Conservation (phyloP, 2,329 filamentous ascomycete species). For the Colletotrichum musae region DNA sequence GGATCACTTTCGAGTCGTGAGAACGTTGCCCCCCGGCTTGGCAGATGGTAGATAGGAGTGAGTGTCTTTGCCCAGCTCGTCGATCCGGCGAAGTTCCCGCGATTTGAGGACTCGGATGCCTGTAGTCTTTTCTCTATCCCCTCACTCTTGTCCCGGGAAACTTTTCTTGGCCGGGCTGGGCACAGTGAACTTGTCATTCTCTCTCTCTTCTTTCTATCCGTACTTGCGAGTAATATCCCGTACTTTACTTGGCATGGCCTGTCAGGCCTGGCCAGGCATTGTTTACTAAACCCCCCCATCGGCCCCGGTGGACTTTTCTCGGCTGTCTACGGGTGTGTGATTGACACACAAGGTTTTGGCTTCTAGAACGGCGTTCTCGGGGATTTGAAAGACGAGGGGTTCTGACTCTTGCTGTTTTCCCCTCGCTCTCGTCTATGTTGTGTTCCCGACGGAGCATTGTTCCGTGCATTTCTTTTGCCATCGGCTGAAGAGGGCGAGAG, state of each 20-base stretch:
- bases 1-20: constrained; percentile 24
- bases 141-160: neutral
- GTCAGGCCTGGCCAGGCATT: neutral
- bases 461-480: too few relatives aligned
- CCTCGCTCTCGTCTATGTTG: neutral
- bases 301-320: constrained; percentile 1
- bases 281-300: too few relatives aligned
- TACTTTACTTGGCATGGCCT: neutral
- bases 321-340: constrained; percentile 15
- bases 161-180: constrained; percentile 11
- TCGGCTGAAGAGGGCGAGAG: too few relatives aligned
- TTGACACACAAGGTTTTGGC: constrained; percentile 24
- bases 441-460: neutral
- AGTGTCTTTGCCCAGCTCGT: neutral
- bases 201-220: neutral
- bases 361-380: constrained; percentile 35
- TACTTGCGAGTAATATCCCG: neutral
- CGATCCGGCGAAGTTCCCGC: constrained; percentile 17
- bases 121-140: neutral
- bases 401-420: constrained; percentile 17
- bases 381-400: neutral
- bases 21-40: neutral
- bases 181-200: neutral
- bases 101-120: neutral
- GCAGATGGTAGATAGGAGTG: neutral